phyloP scores from a whole-genome alignment of 106 monocot genomes.

The Apostasia ramifera region DNA sequence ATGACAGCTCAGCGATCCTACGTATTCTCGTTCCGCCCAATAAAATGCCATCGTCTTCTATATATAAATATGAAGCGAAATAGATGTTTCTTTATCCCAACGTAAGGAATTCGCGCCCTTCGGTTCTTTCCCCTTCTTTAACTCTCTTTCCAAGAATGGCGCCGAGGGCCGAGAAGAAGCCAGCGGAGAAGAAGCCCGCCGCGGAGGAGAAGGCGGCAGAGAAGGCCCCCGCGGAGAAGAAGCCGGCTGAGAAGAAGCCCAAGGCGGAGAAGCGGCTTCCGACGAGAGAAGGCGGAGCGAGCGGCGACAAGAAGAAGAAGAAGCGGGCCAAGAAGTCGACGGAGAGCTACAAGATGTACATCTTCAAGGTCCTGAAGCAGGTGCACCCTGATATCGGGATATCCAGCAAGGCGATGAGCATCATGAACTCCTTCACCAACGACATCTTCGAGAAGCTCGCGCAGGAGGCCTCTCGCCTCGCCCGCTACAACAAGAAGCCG shows the following conservation, averaged over 20 bases:
- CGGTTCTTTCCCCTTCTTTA: neutral
- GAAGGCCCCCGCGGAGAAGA: conserved; percentile 23
- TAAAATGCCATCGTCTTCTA: neutral
- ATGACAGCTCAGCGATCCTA: neutral
- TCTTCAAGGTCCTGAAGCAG: conserved; percentile 31
- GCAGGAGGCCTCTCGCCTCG: conserved; percentile 41
- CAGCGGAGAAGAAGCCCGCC: conserved; percentile 45
- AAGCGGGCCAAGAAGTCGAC: neutral
- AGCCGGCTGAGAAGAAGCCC: conserved; percentile 28
- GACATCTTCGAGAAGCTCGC: conserved; percentile 71
- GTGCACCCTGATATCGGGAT: conserved; percentile 24
- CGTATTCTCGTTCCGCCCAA: neutral
- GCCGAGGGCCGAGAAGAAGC: conserved; percentile 53
- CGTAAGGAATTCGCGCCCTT: neutral
- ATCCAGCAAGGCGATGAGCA: conserved; percentile 34
- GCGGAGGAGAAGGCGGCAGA: conserved; percentile 12
- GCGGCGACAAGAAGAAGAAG: conserved; percentile 8
- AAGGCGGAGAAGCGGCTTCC: conserved; percentile 27
- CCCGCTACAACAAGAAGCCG: conserved; percentile 65
- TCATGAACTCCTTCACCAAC: conserved; percentile 72
- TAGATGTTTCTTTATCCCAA: neutral
- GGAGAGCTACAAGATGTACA: conserved; percentile 29
- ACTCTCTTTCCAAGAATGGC: conserved; percentile 12
- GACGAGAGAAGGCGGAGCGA: conserved; percentile 10
- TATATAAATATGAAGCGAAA: neutral